These are phyloP conservation scores for Fusarium pilosicola DNA, from an alignment of 2,329 filamentous ascomycete genomes.

Conservation along the genomic window DNA sequence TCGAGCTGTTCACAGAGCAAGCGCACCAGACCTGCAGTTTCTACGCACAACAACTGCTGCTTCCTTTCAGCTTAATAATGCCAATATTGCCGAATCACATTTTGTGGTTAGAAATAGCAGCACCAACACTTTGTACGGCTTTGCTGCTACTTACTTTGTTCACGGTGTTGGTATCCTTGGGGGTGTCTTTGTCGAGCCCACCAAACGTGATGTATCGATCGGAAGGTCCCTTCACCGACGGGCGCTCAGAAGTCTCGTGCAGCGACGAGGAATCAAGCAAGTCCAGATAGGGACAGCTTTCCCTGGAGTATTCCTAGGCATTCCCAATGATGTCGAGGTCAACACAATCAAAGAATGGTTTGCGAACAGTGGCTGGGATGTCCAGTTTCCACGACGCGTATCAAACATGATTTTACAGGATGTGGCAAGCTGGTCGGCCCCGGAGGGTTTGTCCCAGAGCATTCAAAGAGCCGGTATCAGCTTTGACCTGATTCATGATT, in stretches of 20 bases:
- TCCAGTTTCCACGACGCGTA: slow-evolving; percentile 64
- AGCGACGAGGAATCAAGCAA: slow-evolving; percentile 77
- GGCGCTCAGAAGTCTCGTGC: slow-evolving; percentile 77
- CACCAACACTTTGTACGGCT: slow-evolving; percentile 89
- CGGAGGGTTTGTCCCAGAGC: slow-evolving; percentile 79
- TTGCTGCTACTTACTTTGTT: slow-evolving; percentile 88
- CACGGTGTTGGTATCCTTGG: slow-evolving; percentile 79
- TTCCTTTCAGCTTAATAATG: slow-evolving; percentile 79
- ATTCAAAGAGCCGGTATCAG: slow-evolving; percentile 77
- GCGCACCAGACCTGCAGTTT: slow-evolving; percentile 74
- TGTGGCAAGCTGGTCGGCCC: slow-evolving; percentile 77
- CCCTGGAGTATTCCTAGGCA: slow-evolving; percentile 86
- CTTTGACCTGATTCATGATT: slow-evolving; percentile 85
- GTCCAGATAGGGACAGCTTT: slow-evolving; percentile 84
- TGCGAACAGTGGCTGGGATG: slow-evolving; percentile 89
- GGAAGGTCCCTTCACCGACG: slow-evolving; percentile 89
- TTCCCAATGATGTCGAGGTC: slow-evolving; percentile 67
- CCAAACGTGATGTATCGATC: slow-evolving; percentile 87
- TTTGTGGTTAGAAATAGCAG: slow-evolving; percentile 95
- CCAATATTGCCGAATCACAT: slow-evolving; percentile 80
- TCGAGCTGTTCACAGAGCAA: slow-evolving; percentile 73
- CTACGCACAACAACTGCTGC: slow-evolving; percentile 75
- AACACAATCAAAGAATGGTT: slow-evolving; percentile 78
- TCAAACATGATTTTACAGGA: slow-evolving; percentile 79
- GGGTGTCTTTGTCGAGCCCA: slow-evolving; percentile 88